Conservation (phyloP, 306 rosid genomes). For the Glycine latifolia region DNA sequence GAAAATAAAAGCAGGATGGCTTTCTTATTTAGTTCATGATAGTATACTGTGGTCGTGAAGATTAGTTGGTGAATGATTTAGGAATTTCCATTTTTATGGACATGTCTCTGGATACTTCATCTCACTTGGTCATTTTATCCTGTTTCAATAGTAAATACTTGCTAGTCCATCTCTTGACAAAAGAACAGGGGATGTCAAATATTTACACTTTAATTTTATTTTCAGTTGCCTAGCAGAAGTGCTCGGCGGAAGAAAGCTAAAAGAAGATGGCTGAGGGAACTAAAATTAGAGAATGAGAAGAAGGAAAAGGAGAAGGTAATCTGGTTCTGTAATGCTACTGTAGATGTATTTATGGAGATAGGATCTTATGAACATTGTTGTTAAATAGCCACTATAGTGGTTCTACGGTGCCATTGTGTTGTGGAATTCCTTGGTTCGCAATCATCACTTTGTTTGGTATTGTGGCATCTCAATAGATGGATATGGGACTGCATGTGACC, state of each 20-base stretch:
- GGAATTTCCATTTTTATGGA: conserved; percentile 31
- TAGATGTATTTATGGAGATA: conserved; percentile 36
- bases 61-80: conserved; percentile 29
- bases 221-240: conserved; percentile 84
- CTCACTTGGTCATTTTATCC: not conserved
- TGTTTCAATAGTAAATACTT: not conserved
- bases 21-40: conserved; percentile 4
- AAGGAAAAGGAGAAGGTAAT: conserved; percentile 71
- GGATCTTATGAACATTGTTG: conserved; percentile 1
- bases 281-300: conserved; percentile 46
- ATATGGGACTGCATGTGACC: not conserved
- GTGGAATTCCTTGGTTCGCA: not conserved
- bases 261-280: conserved; percentile 85
- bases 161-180: not conserved
- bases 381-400: not conserved
- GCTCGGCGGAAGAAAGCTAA: conserved; percentile 89
- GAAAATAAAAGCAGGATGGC: not conserved
- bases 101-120: conserved; percentile 3
- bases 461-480: not conserved
- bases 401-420: not conserved
- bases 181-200: not conserved
- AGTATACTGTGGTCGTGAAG: conserved; percentile 23
- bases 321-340: conserved; percentile 24
- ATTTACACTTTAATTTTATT: conserved; percentile 18
- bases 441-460: not conserved